Conservation (phyloP, 2,329 filamentous ascomycete genomes). For the Aspergillus udagawae region DNA sequence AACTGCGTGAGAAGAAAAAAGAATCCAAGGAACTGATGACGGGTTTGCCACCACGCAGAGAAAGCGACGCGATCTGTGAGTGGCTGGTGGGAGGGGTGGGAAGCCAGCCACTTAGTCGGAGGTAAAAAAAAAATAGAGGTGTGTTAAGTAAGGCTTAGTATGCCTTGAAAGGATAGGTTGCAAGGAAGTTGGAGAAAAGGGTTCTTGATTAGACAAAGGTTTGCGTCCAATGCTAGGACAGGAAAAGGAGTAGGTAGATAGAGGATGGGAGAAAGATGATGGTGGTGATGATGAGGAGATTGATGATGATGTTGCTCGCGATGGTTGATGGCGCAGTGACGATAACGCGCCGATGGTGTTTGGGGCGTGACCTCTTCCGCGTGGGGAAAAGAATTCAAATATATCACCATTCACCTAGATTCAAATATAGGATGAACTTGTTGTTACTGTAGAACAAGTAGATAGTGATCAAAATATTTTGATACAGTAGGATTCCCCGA, state of each 20-base stretch:
- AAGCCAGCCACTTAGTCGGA: slow-evolving; percentile 17
- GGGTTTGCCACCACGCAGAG: slow-evolving; percentile 29
- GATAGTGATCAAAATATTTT: background rate
- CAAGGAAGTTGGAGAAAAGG: slow-evolving; percentile 4
- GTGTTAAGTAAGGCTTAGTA: background rate
- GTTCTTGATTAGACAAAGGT: slow-evolving; percentile 2
- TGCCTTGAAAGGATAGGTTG: background rate
- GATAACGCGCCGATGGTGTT: slow-evolving; percentile 1
- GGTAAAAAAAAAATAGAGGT: background rate
- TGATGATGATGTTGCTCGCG: background rate
- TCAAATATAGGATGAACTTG: background rate
- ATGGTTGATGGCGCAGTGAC: slow-evolving; percentile 1
- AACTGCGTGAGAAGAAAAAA: slow-evolving; percentile 18
- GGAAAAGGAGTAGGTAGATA: slow-evolving; percentile 1
- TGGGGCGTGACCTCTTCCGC: slow-evolving; percentile 2
- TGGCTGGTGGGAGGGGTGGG: slow-evolving; percentile 10
- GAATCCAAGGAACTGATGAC: slow-evolving; percentile 28
- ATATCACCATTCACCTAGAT: background rate
- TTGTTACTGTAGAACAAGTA: background rate
- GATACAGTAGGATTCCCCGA: background rate
- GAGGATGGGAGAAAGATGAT: slow-evolving; percentile 2
- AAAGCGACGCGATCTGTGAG: slow-evolving; percentile 18
- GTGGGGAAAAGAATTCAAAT: background rate
- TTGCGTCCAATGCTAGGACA: background rate
- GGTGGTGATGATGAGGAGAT: slow-evolving; percentile 11